Evolutionary conservation across 495 filamentous ascomycete species (phyloP), one percentile per base, ranked within the genome.

Genomic region (Usnea hakonensis): DNA sequence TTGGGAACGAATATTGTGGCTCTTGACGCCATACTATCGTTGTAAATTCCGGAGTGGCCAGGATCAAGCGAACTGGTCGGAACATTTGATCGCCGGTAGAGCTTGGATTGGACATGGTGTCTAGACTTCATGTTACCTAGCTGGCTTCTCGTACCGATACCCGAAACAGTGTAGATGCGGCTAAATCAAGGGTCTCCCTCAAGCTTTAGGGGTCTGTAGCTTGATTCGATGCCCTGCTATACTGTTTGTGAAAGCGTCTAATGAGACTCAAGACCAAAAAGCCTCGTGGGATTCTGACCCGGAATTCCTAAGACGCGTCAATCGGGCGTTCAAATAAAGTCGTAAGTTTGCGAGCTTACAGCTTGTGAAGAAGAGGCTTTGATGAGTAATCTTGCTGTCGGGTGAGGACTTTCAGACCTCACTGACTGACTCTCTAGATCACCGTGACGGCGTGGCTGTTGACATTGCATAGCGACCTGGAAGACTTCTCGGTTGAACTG

Each of bases 391-490:
- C 43, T 10, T 46, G 14, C 3, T 26, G 21, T 7, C 11, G 9
- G n/a, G n/a, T 23, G 41, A 23, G 41, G 41, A 21, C n/a, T 44
- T 5, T 26, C 9, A 11, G 1, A 13, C 2, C 4, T 46, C 14
- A 3, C 26, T 1, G 1, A 26, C 1, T 1, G 11, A 2, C 0
- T 11, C 5, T 21, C 4, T n/a, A n/a, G n/a, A n/a, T 13, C 43
- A 23, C 21, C 8, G 14, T 46, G 21, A 46, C 7, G 43, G 1
- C 3, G 21, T 43, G 19, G 21, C 9, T 8, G 6, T 14, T 16
- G 11, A n/a, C 11, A 2, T 5, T 41, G 16, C 8, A 8, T 2
- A 8, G 16, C 40, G n/a, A 3, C 8, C 40, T 19, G 8, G 41
- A 7, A 44, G 19, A 21, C 4, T 9, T 8, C 10, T 2, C n/a